Evolutionary conservation across 257 asterid genomes (phyloP).

Genomic region (Fraxinus pennsylvanica): DNA sequence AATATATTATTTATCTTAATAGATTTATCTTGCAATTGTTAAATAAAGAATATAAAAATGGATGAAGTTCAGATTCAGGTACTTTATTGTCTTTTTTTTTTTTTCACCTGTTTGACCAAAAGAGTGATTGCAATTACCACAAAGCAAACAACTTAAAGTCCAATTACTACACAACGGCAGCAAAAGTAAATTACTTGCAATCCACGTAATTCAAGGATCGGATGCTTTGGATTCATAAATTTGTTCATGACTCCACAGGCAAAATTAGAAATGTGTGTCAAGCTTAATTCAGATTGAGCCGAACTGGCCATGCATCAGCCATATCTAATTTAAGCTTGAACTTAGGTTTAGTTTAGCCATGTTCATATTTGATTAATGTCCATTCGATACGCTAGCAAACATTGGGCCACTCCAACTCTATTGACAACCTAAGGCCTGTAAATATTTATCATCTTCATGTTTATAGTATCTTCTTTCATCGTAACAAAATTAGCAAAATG

Average conservation of each 20-base stretch:
- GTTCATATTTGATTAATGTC: background rate
- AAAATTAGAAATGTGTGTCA: background rate
- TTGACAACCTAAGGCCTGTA: background rate
- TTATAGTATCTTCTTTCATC: background rate
- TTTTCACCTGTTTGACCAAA: background rate
- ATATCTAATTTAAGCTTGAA: slow-evolving; percentile 14
- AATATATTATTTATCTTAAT: background rate
- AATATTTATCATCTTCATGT: background rate
- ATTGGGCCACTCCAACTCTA: background rate
- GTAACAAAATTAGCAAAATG: background rate
- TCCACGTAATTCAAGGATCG: background rate
- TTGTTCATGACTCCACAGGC: background rate
- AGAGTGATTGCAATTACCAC: background rate
- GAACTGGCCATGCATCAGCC: background rate
- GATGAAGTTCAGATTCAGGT: background rate
- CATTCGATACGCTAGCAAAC: background rate
- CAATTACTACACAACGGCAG: background rate
- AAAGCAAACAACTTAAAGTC: slow-evolving; percentile 9
- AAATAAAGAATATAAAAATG: background rate
- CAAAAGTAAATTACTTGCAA: background rate
- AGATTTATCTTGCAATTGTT: background rate
- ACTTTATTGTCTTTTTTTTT: background rate
- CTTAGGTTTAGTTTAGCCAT: background rate
- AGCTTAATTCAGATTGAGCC: slow-evolving; percentile 2
- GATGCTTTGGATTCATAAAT: background rate